Percentiles rank a stretch among this genome's conserved stretches.
These are phyloP conservation scores for Coniophora puteana DNA, from an alignment of 1,284 basidiomycete species.

Conservation along the genomic window DNA sequence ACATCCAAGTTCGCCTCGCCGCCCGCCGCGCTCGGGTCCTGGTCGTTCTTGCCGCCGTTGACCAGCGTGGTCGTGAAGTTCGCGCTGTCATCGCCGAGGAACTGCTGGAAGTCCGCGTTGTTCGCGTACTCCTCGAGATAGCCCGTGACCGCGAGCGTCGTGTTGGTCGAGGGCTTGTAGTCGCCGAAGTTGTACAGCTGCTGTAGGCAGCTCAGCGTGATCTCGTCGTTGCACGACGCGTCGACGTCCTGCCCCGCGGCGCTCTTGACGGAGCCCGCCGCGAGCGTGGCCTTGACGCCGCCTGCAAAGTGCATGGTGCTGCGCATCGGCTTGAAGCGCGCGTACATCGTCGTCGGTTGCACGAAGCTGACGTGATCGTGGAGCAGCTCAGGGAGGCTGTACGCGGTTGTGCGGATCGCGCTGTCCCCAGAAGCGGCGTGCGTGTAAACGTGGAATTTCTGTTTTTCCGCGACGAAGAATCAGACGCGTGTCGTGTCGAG, in stretches of 20 bases:
- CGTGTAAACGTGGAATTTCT: conserved; percentile 59
- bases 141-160: conserved; percentile 48
- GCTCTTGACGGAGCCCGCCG: conserved; percentile 14
- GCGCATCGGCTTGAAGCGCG: conserved; percentile 39
- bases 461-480: too few relatives aligned
- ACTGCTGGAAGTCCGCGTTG: conserved; percentile 40
- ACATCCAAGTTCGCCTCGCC: conserved; percentile 69
- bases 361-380: conserved; percentile 60
- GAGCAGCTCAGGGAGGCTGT: conserved; percentile 57
- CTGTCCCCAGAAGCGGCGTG: conserved; percentile 45
- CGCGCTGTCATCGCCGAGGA: conserved; percentile 14
- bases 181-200: conserved; percentile 47
- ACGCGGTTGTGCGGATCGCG: conserved; percentile 55
- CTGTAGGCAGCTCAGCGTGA: conserved; percentile 46
- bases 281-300: conserved; percentile 6
- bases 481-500: too few relatives aligned
- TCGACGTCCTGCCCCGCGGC: conserved; percentile 34
- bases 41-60: conserved; percentile 53
- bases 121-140: conserved; percentile 56
- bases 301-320: conserved; percentile 33
- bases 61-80: conserved; percentile 32
- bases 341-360: conserved; percentile 64
- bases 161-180: conserved; percentile 23
- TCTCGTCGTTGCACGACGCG: conserved; percentile 39
- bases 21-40: conserved; percentile 48